phyloP scores from a whole-genome alignment of 495 filamentous ascomycete species.

The Podospora pseudocomata region DNA sequence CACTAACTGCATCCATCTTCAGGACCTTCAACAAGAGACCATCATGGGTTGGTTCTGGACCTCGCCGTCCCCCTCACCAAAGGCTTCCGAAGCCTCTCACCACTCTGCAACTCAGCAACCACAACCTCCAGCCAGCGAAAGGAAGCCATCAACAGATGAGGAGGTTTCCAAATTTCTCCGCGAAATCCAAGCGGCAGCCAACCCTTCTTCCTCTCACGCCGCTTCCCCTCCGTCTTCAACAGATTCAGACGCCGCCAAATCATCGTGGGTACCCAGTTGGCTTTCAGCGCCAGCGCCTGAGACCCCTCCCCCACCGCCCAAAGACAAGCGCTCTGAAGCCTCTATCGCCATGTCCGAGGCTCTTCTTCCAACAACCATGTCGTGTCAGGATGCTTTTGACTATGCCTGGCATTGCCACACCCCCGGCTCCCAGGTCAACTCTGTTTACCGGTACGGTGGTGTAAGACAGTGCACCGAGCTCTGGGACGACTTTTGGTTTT shows the following conservation, averaged over 20 bases:
- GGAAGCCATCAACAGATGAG: neutral
- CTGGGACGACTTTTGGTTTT: conserved; percentile 92
- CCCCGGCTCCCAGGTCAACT: conserved; percentile 76
- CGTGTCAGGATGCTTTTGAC: conserved; percentile 88
- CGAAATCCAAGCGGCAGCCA: conserved; percentile 6
- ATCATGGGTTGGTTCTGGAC: conserved; percentile 55
- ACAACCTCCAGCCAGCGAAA: neutral
- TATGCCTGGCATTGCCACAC: conserved; percentile 93
- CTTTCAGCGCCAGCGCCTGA: conserved; percentile 5
- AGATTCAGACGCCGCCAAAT: conserved; percentile 15
- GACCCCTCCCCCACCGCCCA: conserved; percentile 11
- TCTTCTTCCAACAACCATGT: conserved; percentile 75
- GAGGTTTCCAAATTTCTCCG: conserved; percentile 4
- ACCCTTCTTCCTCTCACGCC: neutral
- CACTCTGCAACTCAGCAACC: conserved; percentile 11
- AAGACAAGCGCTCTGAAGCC: conserved; percentile 17
- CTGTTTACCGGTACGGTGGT: conserved; percentile 77
- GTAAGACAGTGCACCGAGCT: conserved; percentile 70
- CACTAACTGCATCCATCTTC: conserved; percentile 2
- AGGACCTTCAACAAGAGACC: conserved; percentile 15
- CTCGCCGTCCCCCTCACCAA: conserved; percentile 21
- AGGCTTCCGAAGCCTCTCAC: conserved; percentile 19
- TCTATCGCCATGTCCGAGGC: conserved; percentile 48
- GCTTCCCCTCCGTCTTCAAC: conserved; percentile 15
- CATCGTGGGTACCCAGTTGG: conserved; percentile 18